Evolutionary conservation across 2,329 filamentous ascomycete species (phyloP).

Genomic region (Fusarium haematococcum): DNA sequence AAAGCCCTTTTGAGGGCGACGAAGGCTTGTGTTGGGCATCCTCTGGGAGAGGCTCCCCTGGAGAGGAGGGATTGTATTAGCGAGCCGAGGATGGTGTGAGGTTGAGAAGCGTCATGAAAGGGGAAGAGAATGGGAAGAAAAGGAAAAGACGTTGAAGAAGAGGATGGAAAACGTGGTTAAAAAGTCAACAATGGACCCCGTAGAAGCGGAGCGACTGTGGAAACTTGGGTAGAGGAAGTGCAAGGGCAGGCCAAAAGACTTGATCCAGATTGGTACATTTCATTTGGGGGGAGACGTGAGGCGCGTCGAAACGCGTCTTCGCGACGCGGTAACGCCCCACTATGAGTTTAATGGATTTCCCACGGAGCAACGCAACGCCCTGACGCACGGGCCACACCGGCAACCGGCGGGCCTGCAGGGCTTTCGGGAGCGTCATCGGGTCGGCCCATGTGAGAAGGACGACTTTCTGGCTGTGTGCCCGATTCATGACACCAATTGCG

Average conservation of each 20-base stretch:
- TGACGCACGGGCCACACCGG: conserved; percentile 36
- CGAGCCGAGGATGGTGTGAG: conserved; percentile 28
- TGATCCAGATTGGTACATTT: conserved; percentile 44
- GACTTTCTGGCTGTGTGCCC: conserved; percentile 20
- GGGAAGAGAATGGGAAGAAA: not conserved
- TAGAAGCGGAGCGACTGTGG: conserved; percentile 37
- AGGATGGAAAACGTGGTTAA: conserved; percentile 12
- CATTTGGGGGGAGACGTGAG: conserved; percentile 20
- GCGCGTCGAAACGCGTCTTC: conserved; percentile 50
- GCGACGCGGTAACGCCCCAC: conserved; percentile 44
- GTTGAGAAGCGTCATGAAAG: conserved; percentile 31
- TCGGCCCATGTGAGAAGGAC: conserved; percentile 39
- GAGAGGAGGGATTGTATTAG: conserved; percentile 34
- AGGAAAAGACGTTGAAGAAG: conserved; percentile 9
- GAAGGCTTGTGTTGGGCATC: conserved; percentile 71
- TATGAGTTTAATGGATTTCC: conserved; percentile 50
- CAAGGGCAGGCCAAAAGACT: conserved; percentile 36
- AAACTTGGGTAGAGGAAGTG: conserved; percentile 19
- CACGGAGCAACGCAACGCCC: conserved; percentile 28
- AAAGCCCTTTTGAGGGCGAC: conserved; percentile 73
- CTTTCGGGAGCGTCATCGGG: conserved; percentile 44
- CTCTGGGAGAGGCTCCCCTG: conserved; percentile 24
- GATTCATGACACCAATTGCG: conserved; percentile 44
- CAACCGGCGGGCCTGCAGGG: conserved; percentile 18
- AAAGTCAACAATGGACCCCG: conserved; percentile 35